Evolutionary conservation across 306 rosid genomes (phyloP).

Genomic region (Cicer arietinum): DNA sequence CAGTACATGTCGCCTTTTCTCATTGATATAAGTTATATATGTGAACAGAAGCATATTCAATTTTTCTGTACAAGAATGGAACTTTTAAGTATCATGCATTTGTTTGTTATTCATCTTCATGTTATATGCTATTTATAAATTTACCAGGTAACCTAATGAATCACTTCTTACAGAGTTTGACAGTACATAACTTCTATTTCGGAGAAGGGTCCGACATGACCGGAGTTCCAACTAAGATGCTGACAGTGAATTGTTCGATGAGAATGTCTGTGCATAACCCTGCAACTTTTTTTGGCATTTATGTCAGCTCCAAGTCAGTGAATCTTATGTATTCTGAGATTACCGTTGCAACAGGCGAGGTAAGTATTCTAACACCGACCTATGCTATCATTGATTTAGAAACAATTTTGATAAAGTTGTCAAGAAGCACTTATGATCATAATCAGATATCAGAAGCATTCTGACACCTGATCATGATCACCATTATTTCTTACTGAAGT

Average conservation of each 20-base stretch:
- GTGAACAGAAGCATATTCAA: neutral
- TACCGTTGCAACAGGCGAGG: constrained; percentile 80
- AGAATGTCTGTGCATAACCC: constrained; percentile 75
- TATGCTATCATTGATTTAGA: neutral
- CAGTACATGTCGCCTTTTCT: no score
- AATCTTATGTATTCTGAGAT: constrained; percentile 80
- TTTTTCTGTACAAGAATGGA: neutral
- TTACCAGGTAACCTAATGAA: constrained; percentile 1
- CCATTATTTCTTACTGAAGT: neutral
- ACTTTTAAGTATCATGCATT: constrained; percentile 19
- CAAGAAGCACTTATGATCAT: neutral
- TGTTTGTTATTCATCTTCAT: constrained; percentile 1
- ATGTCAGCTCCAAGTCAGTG: constrained; percentile 65
- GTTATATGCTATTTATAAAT: constrained; percentile 8
- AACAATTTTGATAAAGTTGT: neutral
- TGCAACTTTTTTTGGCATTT: constrained; percentile 84
- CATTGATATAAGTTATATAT: neutral
- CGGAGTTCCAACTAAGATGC: constrained; percentile 89
- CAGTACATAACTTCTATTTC: constrained; percentile 70
- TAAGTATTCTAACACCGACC: constrained; percentile 43
- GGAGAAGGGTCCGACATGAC: constrained; percentile 86
- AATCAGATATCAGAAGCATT: neutral
- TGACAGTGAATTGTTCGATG: constrained; percentile 76
- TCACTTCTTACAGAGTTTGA: constrained; percentile 63
- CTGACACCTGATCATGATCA: constrained; percentile 14